These are phyloP conservation scores for Tolypocladium tropicale DNA, from an alignment of 2,329 filamentous ascomycete species.

Conservation along the genomic window DNA sequence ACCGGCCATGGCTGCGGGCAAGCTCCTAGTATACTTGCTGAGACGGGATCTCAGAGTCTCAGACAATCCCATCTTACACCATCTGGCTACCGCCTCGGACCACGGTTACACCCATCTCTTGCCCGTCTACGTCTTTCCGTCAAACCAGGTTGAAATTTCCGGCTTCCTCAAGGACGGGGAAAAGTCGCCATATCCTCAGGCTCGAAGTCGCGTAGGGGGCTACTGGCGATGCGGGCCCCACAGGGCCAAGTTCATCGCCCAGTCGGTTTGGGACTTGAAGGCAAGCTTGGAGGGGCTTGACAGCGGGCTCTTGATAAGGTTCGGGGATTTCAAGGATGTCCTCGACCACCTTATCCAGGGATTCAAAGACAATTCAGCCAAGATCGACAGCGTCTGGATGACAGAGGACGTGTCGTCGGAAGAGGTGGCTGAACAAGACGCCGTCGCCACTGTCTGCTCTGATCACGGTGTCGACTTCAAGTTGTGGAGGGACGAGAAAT, in stretches of 20 bases:
- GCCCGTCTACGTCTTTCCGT: conserved; percentile 58
- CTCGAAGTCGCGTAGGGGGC: conserved; percentile 51
- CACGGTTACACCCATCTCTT: conserved; percentile 58
- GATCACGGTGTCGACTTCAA: conserved; percentile 47
- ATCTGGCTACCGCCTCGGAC: conserved; percentile 33
- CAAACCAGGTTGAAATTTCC: conserved; percentile 63
- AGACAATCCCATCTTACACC: conserved; percentile 66
- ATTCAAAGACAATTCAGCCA: conserved; percentile 29
- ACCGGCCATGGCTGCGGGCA: conserved; percentile 24
- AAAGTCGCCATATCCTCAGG: conserved; percentile 57
- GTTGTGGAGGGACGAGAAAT: conserved; percentile 66
- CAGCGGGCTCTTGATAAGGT: conserved; percentile 53
- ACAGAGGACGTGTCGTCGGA: conserved; percentile 60
- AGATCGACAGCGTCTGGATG: conserved; percentile 61
- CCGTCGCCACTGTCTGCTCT: conserved; percentile 41
- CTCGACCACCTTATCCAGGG: conserved; percentile 45
- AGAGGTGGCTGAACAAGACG: conserved; percentile 54
- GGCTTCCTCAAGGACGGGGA: conserved; percentile 52
- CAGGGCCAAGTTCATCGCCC: conserved; percentile 59
- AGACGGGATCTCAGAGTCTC: conserved; percentile 62
- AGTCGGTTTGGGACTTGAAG: conserved; percentile 67
- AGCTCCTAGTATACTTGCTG: conserved; percentile 59
- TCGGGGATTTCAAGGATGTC: conserved; percentile 51
- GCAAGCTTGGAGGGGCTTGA: conserved; percentile 44
- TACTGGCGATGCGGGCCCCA: conserved; percentile 69